A percentile compares a stretch with the other conserved stretches of the same genome.
Evolutionary conservation across 2,329 filamentous ascomycete species (phyloP).

Genomic region (Penicillium sp.): DNA sequence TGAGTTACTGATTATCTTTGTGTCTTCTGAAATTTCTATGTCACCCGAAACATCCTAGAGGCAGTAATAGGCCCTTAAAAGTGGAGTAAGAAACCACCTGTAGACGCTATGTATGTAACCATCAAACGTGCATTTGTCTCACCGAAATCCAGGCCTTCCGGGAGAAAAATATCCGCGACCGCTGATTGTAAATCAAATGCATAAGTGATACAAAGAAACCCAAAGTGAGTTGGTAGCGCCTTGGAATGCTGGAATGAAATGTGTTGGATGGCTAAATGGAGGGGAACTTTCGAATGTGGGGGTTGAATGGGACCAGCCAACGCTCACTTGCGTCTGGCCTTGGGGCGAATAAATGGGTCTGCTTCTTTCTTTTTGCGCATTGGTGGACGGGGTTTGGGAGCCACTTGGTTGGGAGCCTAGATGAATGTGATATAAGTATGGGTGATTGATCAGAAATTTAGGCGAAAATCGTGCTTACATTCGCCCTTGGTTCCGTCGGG

Average conservation of each 20-base stretch:
- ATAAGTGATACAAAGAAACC: neutral
- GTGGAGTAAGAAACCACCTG: neutral
- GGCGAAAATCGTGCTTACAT: constrained; percentile 23
- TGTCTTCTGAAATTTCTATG: too few species aligned
- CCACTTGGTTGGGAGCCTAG: constrained; percentile 20
- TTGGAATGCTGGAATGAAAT: constrained; percentile 5
- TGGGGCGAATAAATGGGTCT: constrained; percentile 47
- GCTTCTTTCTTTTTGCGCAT: constrained; percentile 43
- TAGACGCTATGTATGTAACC: neutral
- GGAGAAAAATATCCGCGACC: neutral
- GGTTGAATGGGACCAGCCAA: neutral
- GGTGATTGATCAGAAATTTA: constrained; percentile 3
- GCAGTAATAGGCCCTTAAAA: too few species aligned
- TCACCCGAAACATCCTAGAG: too few species aligned
- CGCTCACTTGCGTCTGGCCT: constrained; percentile 30
- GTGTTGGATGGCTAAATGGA: neutral
- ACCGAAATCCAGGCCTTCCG: neutral
- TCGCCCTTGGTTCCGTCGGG: constrained; percentile 15
- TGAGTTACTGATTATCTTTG: too few species aligned
- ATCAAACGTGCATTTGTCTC: neutral
- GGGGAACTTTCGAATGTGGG: neutral
- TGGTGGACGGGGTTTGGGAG: constrained; percentile 26
- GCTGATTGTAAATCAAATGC: neutral
- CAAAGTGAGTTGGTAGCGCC: constrained; percentile 4
- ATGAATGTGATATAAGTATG: constrained; percentile 15